Conservation (phyloP, 371 early-diverging fungal genomes). For the Paraphysoderma sedebokerense region DNA sequence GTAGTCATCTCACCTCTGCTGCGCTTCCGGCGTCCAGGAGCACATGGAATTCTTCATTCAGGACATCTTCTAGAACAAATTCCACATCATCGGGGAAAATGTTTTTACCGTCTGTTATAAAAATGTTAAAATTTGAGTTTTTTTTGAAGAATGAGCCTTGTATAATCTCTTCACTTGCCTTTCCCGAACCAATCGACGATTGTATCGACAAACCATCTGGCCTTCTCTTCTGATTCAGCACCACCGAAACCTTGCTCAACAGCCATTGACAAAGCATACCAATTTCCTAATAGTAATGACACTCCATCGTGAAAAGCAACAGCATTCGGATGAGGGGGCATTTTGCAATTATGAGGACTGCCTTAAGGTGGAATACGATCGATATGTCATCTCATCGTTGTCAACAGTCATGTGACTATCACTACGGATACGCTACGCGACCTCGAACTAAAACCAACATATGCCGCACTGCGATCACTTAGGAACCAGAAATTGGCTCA, state of each 20-base stretch:
- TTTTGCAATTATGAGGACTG: too few relatives aligned
- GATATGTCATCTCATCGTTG: too few relatives aligned
- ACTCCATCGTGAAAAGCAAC: conserved; percentile 33
- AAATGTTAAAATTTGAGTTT: not conserved
- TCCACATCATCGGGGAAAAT: conserved; percentile 27
- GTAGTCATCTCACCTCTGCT: conserved; percentile 14
- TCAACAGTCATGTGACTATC: too few relatives aligned
- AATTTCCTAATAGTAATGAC: conserved; percentile 30
- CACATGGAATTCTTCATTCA: conserved; percentile 47
- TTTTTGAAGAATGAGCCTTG: not conserved
- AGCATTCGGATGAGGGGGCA: too few relatives aligned
- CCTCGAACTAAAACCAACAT: too few relatives aligned
- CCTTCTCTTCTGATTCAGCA: conserved; percentile 45
- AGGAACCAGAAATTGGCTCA: too few relatives aligned
- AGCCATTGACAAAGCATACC: conserved; percentile 61
- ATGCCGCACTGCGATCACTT: too few relatives aligned
- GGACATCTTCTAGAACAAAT: conserved; percentile 32
- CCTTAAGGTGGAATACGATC: too few relatives aligned
- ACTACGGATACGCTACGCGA: too few relatives aligned
- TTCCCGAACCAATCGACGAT: conserved; percentile 48
- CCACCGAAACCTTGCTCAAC: conserved; percentile 71
- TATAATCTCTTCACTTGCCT: conserved; percentile 15
- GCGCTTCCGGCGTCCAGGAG: conserved; percentile 44
- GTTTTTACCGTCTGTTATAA: conserved; percentile 31
- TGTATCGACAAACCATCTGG: conserved; percentile 51